Percentiles rank a stretch among this genome's conserved stretches.
These are phyloP conservation scores for Leishmania braziliensis DNA, from an alignment of 208 protist genomes.

Conservation along the genomic window DNA sequence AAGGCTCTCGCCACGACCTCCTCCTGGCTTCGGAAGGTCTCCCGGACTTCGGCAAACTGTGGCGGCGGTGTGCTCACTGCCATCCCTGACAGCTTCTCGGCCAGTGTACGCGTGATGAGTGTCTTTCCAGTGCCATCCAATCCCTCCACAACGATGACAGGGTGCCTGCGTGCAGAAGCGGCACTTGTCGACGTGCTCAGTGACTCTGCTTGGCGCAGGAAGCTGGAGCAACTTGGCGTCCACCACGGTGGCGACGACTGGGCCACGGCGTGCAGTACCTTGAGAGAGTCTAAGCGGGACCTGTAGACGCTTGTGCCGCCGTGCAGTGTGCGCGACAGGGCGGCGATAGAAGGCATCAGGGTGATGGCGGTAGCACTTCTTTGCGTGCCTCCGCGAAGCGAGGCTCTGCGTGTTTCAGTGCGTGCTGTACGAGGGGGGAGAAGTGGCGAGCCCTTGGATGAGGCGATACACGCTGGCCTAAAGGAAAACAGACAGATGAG, in stretches of 20 bases:
- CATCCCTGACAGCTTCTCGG: constrained; percentile 34
- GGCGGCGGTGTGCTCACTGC: constrained; percentile 55
- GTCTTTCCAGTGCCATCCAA: constrained; percentile 83
- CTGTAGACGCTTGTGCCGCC: constrained; percentile 52
- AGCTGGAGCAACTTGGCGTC: constrained; percentile 41
- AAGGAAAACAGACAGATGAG: background rate
- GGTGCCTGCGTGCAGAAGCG: constrained; percentile 11
- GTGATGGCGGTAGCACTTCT: background rate
- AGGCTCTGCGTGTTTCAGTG: background rate
- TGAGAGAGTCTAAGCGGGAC: constrained; percentile 42
- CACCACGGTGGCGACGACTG: constrained; percentile 51
- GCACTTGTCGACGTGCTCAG: background rate
- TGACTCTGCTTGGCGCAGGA: constrained; percentile 29
- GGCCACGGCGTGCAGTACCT: constrained; percentile 39
- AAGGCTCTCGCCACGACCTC: constrained; percentile 59
- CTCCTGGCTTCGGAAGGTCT: constrained; percentile 40
- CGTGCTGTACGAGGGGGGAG: background rate
- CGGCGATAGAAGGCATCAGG: constrained; percentile 6
- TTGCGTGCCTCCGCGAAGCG: background rate
- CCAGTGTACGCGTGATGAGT: constrained; percentile 39
- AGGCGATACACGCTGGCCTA: background rate
- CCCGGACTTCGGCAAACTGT: constrained; percentile 44
- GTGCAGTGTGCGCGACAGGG: constrained; percentile 29
- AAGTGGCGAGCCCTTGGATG: background rate
- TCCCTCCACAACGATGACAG: constrained; percentile 64